These are phyloP conservation scores for Striga hermonthica DNA, from an alignment of 305 asterid genomes.

Conservation along the genomic window DNA sequence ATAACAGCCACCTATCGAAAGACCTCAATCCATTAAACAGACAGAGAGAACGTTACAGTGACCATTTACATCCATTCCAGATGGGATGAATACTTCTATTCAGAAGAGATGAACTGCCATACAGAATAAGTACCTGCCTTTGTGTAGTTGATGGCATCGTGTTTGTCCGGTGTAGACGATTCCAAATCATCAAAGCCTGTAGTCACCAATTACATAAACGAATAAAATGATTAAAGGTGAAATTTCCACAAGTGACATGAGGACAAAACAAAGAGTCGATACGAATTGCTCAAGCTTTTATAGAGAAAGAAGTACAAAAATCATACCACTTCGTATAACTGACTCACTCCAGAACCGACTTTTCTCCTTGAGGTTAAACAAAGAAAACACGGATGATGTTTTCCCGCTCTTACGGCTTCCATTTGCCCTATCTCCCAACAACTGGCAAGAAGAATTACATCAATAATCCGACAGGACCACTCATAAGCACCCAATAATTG, in stretches of 20 bases:
- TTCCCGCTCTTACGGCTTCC: constrained; percentile 61
- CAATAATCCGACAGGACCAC: constrained; percentile 30
- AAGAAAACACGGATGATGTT: constrained; percentile 66
- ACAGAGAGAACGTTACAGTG: neutral
- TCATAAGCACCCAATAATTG: constrained; percentile 9
- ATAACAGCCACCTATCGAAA: neutral
- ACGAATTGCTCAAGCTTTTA: neutral
- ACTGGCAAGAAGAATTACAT: constrained; percentile 38
- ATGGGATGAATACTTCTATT: neutral
- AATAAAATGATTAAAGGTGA: neutral
- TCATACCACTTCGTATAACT: constrained; percentile 74
- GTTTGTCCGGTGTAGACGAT: constrained; percentile 55
- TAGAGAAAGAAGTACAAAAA: constrained; percentile 10
- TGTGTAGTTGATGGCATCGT: constrained; percentile 69
- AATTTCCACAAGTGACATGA: neutral
- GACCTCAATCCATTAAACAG: neutral
- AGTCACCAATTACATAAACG: constrained; percentile 27
- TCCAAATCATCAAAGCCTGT: constrained; percentile 79
- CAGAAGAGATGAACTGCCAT: constrained; percentile 31
- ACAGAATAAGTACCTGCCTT: constrained; percentile 90
- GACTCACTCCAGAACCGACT: constrained; percentile 96
- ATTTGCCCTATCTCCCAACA: constrained; percentile 49
- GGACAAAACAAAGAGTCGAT: neutral
- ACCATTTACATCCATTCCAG: neutral
- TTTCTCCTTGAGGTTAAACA: constrained; percentile 90